These are phyloP conservation scores for Rhodotorula paludigena DNA, from an alignment of 768 basidiomycete species.

Conservation along the genomic window DNA sequence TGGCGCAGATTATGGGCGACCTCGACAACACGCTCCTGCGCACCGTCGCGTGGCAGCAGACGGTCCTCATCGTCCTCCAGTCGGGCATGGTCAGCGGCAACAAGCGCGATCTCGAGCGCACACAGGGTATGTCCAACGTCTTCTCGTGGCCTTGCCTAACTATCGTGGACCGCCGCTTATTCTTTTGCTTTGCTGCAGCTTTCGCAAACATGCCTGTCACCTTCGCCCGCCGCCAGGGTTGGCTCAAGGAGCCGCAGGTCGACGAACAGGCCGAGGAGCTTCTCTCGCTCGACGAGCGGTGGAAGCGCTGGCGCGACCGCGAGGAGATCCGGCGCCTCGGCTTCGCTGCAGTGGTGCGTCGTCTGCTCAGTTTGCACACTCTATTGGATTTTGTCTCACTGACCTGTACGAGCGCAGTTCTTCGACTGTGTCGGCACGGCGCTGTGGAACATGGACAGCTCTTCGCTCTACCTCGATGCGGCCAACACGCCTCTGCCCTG, in stretches of 20 bases:
- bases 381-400: neutral
- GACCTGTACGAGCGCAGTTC: conserved; percentile 6
- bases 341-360: conserved; percentile 30
- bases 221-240: conserved; percentile 29
- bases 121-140: conserved; percentile 9
- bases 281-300: conserved; percentile 30
- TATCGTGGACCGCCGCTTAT: too few relatives aligned
- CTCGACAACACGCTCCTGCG: conserved; percentile 33
- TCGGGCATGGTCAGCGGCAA: conserved; percentile 35
- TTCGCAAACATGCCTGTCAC: conserved; percentile 33
- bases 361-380: rapidly evolving
- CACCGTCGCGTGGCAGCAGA: conserved; percentile 36
- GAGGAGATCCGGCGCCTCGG: conserved; percentile 37
- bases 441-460: conserved; percentile 30
- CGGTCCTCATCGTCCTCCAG: conserved; percentile 24
- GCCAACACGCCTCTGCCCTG: conserved; percentile 30
- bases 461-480: conserved; percentile 29
- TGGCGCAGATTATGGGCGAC: conserved; percentile 31
- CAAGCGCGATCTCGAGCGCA: conserved; percentile 37
- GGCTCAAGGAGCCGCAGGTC: conserved; percentile 25
- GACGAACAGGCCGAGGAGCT: conserved; percentile 14
- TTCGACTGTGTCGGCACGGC: conserved; percentile 29
- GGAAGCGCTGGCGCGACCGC: conserved; percentile 34
- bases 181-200: too few relatives aligned
- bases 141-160: too few relatives aligned